Base-by-base conservation (phyloP, 257 asterid genomes). In the Solanum lycopersicoides region DNA sequence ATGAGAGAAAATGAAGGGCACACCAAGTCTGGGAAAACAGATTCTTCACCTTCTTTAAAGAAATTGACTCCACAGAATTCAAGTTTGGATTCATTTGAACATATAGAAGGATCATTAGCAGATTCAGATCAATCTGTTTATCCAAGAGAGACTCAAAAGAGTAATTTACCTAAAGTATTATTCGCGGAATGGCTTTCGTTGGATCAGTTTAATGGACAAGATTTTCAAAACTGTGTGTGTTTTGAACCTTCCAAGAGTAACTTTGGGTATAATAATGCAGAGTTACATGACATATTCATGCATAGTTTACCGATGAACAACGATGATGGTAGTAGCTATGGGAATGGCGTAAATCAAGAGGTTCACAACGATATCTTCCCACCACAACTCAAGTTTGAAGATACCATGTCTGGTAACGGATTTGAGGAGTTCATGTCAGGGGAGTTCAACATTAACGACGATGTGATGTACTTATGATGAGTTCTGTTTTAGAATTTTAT, bases 111-210 rank as follows among this genome's bases (percentile, higher is more conserved):
- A 15, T 86, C 90, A 83, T 23, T 66, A 9, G 59, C 83, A 37
- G 89, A 91, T 82, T 91, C 92, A 72, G 93, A 92, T 42, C 92
- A 90, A 83, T 90, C 92, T 4, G 87, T 16, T 74, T 37, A 68
- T 72, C 82, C 83, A 35, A 34, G 9, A 23, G 90, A 86, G 80
- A 47, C 83, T 86, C 87, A 66, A 37, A 90, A 88, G n/a, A 56
- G 90, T 87, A 92, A 56, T 50, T 87, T 92, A 34, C 99, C 98
- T 0, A 94, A 94, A 89, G 89, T 95, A 74, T 60, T 96, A 9
- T 96, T 96, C 73, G 89, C 99, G 4, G 99, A 96, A 87, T 96
- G 99, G 99, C 89, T 96, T 16, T 89, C 91, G 16, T 80, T 89
- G 1, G 97, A 96, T 86, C 90, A 89, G 65, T 91, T 92, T 83